A percentile compares a stretch with the other conserved stretches of the same genome.
Evolutionary conservation across 2,329 filamentous ascomycete genomes (phyloP).

Genomic region (Monosporascus cannonballus): DNA sequence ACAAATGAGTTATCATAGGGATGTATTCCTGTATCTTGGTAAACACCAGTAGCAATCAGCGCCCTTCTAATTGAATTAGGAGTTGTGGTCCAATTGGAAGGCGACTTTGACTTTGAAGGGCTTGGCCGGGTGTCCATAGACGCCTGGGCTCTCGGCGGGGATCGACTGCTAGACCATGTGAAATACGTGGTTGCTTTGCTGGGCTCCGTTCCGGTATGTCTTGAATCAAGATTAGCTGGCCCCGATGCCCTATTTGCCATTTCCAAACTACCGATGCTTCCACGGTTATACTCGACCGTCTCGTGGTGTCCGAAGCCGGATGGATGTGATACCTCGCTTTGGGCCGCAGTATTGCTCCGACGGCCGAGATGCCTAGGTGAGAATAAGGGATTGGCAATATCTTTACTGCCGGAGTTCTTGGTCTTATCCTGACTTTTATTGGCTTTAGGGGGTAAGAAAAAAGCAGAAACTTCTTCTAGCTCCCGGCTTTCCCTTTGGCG

Average conservation of each 20-base stretch:
- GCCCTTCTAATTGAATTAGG: conserved; percentile 14
- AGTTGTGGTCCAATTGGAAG: conserved; percentile 10
- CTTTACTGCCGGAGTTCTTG: conserved; percentile 1
- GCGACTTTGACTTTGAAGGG: conserved; percentile 1
- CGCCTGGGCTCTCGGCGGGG: conserved; percentile 6
- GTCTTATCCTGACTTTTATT: conserved; percentile 3
- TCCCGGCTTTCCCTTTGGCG: conserved; percentile 25
- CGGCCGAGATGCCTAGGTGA: background rate
- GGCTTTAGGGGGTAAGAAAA: conserved; percentile 23
- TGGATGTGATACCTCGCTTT: background rate
- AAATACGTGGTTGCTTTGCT: conserved; percentile 17
- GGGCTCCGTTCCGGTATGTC: conserved; percentile 4
- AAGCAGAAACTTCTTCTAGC: conserved; percentile 29
- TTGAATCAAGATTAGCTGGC: background rate
- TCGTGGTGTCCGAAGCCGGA: background rate
- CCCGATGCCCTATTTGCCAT: background rate
- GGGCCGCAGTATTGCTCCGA: background rate
- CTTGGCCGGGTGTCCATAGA: background rate
- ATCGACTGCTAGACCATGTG: conserved; percentile 21
- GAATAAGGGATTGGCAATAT: background rate
- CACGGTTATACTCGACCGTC: background rate
- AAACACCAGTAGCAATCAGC: conserved; percentile 18
- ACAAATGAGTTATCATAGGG: conserved; percentile 7
- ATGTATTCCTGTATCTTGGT: conserved; percentile 14
- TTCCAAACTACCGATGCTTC: background rate